A percentile compares a stretch with the other conserved stretches of the same genome.
phyloP scores from a whole-genome alignment of 768 basidiomycete species.

The Boletales sp. region DNA sequence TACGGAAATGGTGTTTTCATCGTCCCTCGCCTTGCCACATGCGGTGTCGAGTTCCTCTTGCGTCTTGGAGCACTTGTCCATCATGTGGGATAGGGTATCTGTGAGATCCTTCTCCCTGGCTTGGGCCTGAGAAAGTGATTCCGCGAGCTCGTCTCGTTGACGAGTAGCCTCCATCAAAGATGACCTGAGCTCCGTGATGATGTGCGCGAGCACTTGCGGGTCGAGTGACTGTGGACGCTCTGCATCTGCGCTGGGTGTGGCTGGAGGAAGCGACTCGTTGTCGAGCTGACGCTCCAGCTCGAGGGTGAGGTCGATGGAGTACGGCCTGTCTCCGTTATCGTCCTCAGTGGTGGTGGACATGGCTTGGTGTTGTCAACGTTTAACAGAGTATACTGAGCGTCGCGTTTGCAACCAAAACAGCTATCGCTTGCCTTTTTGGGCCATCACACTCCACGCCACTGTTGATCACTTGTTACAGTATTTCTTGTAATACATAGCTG shows the following conservation, averaged over 20 bases:
- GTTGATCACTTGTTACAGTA: no score
- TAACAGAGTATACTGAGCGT: not conserved
- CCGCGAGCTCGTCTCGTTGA: conserved; percentile 67
- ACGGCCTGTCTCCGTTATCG: conserved; percentile 25
- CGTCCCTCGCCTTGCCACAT: conserved; percentile 55
- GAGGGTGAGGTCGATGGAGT: conserved; percentile 73
- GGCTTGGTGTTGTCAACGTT: not conserved
- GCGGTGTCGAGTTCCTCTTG: conserved; percentile 56
- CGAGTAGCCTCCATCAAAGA: conserved; percentile 59
- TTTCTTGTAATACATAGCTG: not conserved
- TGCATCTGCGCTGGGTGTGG: conserved; percentile 32
- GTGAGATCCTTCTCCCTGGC: conserved; percentile 56
- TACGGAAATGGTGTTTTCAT: conserved; percentile 73
- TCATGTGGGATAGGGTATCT: conserved; percentile 61
- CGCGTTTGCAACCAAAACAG: not conserved
- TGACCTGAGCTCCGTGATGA: conserved; percentile 70
- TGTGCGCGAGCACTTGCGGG: conserved; percentile 70
- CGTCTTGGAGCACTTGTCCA: conserved; percentile 57
- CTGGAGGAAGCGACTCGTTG: conserved; percentile 55
- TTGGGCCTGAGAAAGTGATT: conserved; percentile 47
- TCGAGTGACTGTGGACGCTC: conserved; percentile 57
- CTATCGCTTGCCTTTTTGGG: conserved; percentile 1
- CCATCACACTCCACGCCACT: not conserved
- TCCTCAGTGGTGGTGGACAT: conserved; percentile 30
- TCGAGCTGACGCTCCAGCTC: conserved; percentile 77